phyloP scores from a whole-genome alignment of 2,329 filamentous ascomycete genomes.

The Aureobasidium lini region DNA sequence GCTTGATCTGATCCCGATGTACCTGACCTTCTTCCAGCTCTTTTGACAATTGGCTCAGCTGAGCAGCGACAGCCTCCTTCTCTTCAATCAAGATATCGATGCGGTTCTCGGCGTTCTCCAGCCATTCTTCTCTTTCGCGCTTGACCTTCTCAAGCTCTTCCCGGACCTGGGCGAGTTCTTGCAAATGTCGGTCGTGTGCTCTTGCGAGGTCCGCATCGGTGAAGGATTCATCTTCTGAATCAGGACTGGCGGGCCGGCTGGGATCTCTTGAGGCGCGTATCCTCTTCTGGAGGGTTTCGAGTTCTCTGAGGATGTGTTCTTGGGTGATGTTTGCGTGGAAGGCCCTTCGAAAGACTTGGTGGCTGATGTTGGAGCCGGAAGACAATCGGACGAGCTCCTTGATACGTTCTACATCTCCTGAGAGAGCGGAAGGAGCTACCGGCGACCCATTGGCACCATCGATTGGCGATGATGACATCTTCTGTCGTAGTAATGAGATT shows the following conservation, averaged over 20 bases:
- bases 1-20: constrained; percentile 18
- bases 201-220: constrained; percentile 10
- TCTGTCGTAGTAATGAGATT: not conserved
- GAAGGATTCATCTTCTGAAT: constrained; percentile 13
- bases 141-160: constrained; percentile 19
- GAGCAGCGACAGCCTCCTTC: constrained; percentile 23
- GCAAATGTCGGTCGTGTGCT: constrained; percentile 10
- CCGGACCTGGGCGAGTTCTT: constrained; percentile 14
- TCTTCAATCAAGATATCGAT: constrained; percentile 26
- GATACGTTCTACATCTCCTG: constrained; percentile 17
- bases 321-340: constrained; percentile 16
- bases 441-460: constrained; percentile 4
- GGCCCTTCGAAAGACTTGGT: constrained; percentile 17
- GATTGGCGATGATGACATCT: constrained; percentile 7
- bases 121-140: constrained; percentile 26
- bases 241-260: not conserved
- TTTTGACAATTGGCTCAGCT: constrained; percentile 16
- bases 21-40: constrained; percentile 16
- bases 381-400: constrained; percentile 18
- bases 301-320: constrained; percentile 17
- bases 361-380: constrained; percentile 14
- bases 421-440: constrained; percentile 8
- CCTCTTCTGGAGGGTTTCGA: constrained; percentile 16
- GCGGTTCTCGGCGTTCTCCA: constrained; percentile 28
- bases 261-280: constrained; percentile 4